phyloP scores from a whole-genome alignment of 2,329 filamentous ascomycete genomes.

The Trichoderma asperellum region DNA sequence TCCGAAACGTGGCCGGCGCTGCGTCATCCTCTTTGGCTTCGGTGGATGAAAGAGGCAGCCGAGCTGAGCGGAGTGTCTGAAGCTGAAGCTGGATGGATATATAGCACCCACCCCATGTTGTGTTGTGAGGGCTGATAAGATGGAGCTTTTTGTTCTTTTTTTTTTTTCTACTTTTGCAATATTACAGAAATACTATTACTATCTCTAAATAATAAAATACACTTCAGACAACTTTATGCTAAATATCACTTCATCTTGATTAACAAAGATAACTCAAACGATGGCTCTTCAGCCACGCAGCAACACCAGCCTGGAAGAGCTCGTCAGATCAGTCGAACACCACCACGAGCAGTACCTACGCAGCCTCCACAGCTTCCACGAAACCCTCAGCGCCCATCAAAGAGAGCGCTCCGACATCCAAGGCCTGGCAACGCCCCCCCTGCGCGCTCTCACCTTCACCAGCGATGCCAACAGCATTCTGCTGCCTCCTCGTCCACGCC shows the following conservation, averaged over 20 bases:
- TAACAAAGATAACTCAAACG: constrained; percentile 1
- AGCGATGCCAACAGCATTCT: constrained; percentile 28
- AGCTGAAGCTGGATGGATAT: neutral
- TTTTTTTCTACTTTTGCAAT: neutral
- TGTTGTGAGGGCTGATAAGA: neutral
- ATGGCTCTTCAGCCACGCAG: constrained; percentile 31
- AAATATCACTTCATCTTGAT: neutral
- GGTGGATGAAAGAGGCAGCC: constrained; percentile 10
- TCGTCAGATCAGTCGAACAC: constrained; percentile 41
- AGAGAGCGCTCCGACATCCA: constrained; percentile 33
- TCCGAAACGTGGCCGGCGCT: neutral
- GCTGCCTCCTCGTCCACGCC: constrained; percentile 34
- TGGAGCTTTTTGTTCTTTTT: neutral
- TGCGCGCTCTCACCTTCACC: constrained; percentile 35
- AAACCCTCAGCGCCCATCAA: constrained; percentile 33
- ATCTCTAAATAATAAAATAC: neutral
- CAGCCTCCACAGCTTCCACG: constrained; percentile 38
- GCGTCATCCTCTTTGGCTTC: constrained; percentile 3
- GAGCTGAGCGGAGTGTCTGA: neutral
- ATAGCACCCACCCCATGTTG: neutral
- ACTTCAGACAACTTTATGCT: neutral
- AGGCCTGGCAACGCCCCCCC: constrained; percentile 38
- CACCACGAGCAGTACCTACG: constrained; percentile 44
- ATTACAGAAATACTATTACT: neutral
- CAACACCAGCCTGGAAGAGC: constrained; percentile 38